Conservation (phyloP, 140 eudicot genomes). For the Oenanthe javanica region DNA sequence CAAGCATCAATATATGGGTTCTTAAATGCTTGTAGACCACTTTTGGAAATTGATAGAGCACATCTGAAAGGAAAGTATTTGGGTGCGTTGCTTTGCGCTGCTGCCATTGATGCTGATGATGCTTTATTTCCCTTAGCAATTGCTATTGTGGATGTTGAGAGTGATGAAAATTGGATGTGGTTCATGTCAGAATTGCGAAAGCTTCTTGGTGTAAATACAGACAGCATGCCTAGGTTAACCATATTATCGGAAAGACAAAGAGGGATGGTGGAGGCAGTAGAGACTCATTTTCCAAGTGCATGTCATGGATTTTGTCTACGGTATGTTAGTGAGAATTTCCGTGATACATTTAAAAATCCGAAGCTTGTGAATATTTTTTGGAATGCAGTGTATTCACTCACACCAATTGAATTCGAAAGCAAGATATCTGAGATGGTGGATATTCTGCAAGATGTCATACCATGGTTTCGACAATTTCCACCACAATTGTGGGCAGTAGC, state of each 20-base stretch:
- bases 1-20: conserved; percentile 88
- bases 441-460: conserved; percentile 61
- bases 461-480: conserved; percentile 70
- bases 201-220: conserved; percentile 90
- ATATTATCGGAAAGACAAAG: conserved; percentile 74
- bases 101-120: conserved; percentile 87
- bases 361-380: conserved; percentile 89
- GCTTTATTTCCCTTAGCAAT: conserved; percentile 83
- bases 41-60: conserved; percentile 76
- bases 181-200: conserved; percentile 91
- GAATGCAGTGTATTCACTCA: conserved; percentile 95
- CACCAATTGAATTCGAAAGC: conserved; percentile 73
- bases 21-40: conserved; percentile 88
- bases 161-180: conserved; percentile 98
- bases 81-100: conserved; percentile 77
- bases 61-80: conserved; percentile 88
- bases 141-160: conserved; percentile 82
- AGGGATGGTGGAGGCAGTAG: conserved; percentile 91
- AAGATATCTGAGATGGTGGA: conserved; percentile 87
- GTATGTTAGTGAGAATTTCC: conserved; percentile 79
- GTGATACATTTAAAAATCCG: conserved; percentile 89
- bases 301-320: conserved; percentile 87
- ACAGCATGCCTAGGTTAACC: conserved; percentile 90
- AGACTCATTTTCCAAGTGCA: conserved; percentile 87
- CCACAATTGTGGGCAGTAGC: conserved; percentile 99